Percentiles rank a stretch among this genome's conserved stretches.
These are phyloP conservation scores for Scenedesmus sp. DNA, from an alignment of 163 green algal species.

Conservation along the genomic window DNA sequence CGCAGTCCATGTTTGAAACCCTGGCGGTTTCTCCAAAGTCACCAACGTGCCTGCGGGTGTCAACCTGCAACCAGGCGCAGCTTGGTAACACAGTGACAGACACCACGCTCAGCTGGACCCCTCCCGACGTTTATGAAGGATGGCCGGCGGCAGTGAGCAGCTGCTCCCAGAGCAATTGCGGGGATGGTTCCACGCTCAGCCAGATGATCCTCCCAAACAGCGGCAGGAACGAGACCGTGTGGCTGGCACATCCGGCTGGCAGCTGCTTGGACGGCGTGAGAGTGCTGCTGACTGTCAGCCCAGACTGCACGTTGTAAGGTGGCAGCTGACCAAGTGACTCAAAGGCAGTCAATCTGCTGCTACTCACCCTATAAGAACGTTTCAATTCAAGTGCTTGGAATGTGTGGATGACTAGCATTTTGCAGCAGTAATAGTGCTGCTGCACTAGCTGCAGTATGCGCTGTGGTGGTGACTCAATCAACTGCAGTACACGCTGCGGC, in stretches of 20 bases:
- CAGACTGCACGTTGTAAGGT: neutral
- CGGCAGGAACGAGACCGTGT: neutral
- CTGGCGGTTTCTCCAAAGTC: neutral
- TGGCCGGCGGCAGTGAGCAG: neutral
- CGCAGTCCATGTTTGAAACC: neutral
- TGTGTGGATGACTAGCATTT: too few relatives aligned
- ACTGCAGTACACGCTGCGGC: too few relatives aligned
- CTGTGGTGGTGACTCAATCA: too few relatives aligned
- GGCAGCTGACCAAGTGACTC: neutral
- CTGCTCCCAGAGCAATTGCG: neutral
- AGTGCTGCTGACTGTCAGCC: neutral
- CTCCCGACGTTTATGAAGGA: neutral
- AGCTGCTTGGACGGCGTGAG: neutral
- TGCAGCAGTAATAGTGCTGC: too few relatives aligned
- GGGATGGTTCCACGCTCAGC: neutral
- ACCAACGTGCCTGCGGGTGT: neutral
- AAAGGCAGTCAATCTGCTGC: too few relatives aligned
- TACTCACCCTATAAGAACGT: too few relatives aligned
- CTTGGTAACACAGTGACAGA: neutral
- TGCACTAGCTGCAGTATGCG: too few relatives aligned
- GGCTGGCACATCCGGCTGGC: neutral
- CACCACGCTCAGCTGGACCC: neutral
- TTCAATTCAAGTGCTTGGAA: too few relatives aligned
- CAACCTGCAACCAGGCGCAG: neutral
- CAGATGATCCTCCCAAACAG: conserved; percentile 5